Evolutionary conservation across 805 yeast species (phyloP).

Genomic region (Schwanniomyces pseudopolymorphus): DNA sequence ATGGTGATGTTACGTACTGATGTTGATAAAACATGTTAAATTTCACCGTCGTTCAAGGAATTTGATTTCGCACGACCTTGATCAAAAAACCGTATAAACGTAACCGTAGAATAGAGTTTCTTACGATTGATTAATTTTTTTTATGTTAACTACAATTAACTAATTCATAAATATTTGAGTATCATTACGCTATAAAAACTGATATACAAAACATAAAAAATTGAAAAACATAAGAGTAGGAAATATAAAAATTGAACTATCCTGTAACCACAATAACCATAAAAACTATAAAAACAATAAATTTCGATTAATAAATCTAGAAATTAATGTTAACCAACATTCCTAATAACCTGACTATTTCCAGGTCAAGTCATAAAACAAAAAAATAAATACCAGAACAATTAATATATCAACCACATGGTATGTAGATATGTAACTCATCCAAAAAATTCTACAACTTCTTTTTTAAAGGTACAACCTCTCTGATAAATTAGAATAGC

Average conservation of each 20-base stretch:
- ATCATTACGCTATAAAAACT: background rate
- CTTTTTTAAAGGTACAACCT: background rate
- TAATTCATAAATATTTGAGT: background rate
- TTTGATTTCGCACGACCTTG: background rate
- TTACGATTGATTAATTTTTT: too few relatives aligned
- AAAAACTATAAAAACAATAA: background rate
- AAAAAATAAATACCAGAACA: background rate
- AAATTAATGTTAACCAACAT: background rate
- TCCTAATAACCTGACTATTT: background rate
- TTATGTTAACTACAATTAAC: too few relatives aligned
- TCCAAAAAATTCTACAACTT: background rate
- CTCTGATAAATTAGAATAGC: slow-evolving; percentile 3
- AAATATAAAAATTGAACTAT: background rate
- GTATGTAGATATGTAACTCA: background rate
- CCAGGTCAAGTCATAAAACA: background rate
- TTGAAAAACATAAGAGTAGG: background rate
- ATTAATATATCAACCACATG: background rate
- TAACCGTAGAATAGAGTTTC: background rate
- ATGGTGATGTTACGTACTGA: background rate
- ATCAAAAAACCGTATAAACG: background rate
- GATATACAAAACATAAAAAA: background rate
- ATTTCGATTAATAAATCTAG: background rate
- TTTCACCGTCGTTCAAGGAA: background rate
- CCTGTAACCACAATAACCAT: background rate
- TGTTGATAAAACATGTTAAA: background rate